Evolutionary conservation across 169 alveolate species (phyloP).

Genomic region (Babesia caballi): DNA sequence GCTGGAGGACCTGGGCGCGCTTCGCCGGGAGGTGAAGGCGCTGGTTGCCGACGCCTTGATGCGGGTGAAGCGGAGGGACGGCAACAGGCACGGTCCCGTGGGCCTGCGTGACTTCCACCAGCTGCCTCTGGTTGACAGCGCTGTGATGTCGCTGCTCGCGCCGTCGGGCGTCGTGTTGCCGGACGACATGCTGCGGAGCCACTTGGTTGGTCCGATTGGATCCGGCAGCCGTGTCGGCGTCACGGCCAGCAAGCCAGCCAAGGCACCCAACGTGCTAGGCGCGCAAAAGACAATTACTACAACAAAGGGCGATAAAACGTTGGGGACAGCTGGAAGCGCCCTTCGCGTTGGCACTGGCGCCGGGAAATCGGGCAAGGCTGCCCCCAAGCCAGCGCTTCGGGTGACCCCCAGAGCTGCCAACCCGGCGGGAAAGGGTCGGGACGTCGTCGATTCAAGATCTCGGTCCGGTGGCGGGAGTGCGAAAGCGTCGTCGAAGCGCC

Average conservation of each 20-base stretch:
- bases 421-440: too few species aligned
- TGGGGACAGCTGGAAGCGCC: not conserved
- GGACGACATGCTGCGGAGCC: not conserved
- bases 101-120: not conserved
- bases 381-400: not conserved
- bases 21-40: not conserved
- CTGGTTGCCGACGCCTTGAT: not conserved
- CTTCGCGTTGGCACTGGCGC: too few species aligned
- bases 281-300: too few species aligned
- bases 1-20: not conserved
- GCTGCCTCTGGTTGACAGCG: conserved; percentile 11
- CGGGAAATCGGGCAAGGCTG: not conserved
- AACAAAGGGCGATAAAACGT: not conserved
- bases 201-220: not conserved
- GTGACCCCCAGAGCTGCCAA: too few species aligned
- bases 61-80: not conserved
- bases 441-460: too few species aligned
- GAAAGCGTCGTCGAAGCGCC: not conserved
- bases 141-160: not conserved
- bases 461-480: not conserved
- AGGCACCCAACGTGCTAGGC: not conserved
- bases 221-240: not conserved
- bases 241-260: not conserved
- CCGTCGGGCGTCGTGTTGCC: not conserved
- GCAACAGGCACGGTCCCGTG: not conserved